Percentiles rank a stretch among this genome's conserved stretches.
These are phyloP conservation scores for Curvularia spicifera DNA, from an alignment of 2,329 filamentous ascomycete species.

Conservation along the genomic window DNA sequence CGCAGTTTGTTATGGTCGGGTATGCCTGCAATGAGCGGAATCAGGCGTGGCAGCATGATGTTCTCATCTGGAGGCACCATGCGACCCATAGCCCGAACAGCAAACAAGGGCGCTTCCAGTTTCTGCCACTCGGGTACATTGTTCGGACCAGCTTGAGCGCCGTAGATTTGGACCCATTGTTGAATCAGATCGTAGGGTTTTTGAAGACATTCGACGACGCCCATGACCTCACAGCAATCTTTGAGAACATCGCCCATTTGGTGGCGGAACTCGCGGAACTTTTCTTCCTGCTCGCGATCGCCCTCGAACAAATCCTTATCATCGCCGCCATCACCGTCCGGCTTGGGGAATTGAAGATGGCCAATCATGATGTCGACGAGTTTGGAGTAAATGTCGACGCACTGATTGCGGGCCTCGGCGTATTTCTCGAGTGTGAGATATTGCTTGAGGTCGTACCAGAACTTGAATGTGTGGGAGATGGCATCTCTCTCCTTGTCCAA, in stretches of 20 bases:
- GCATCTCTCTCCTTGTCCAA: conserved; percentile 89
- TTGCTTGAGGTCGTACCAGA: conserved; percentile 99
- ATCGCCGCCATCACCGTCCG: conserved; percentile 72
- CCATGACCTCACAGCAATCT: conserved; percentile 95
- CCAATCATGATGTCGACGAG: conserved; percentile 92
- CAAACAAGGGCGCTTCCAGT: conserved; percentile 92
- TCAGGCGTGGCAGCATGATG: conserved; percentile 86
- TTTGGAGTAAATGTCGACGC: conserved; percentile 82
- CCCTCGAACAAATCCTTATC: conserved; percentile 91
- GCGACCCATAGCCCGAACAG: conserved; percentile 92
- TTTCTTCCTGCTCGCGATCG: conserved; percentile 93
- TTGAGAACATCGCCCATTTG: conserved; percentile 98
- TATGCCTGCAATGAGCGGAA: conserved; percentile 91
- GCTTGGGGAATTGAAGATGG: conserved; percentile 84
- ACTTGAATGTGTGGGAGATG: conserved; percentile 91
- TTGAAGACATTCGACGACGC: conserved; percentile 84
- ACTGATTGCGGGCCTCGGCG: conserved; percentile 76
- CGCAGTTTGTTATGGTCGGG: conserved; percentile 97
- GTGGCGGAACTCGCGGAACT: conserved; percentile 95
- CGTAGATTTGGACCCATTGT: conserved; percentile 84
- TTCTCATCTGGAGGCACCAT: conserved; percentile 93
- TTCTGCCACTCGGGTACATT: conserved; percentile 95
- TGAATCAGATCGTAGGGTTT: conserved; percentile 90
- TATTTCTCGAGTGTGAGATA: conserved; percentile 92
- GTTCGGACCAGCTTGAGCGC: conserved; percentile 72